Conservation (phyloP, 108 stramenopile genomes). For the Nitzschia sp. region DNA sequence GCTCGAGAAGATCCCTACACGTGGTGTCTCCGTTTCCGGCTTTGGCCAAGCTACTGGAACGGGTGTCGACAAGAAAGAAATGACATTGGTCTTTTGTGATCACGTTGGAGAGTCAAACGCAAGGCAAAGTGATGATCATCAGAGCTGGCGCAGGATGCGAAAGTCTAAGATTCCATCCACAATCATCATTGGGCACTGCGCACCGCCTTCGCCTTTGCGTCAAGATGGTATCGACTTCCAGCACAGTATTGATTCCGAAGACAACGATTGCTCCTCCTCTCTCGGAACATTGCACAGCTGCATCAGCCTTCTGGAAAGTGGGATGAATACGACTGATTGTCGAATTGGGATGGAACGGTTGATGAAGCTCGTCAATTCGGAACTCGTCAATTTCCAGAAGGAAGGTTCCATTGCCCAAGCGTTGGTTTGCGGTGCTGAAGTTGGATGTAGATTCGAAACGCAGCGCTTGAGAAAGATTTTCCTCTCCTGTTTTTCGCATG, state of each 20-base stretch:
- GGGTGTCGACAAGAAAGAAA: neutral
- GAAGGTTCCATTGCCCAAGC: neutral
- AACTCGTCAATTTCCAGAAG: conserved; percentile 5
- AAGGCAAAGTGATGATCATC: neutral
- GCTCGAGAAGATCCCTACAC: neutral
- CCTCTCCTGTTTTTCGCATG: neutral
- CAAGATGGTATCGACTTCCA: neutral
- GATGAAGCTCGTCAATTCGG: neutral
- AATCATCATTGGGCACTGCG: neutral
- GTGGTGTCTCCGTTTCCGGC: neutral
- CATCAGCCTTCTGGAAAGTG: conserved; percentile 6
- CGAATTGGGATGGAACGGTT: neutral
- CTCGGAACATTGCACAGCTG: neutral
- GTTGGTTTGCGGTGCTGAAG: neutral
- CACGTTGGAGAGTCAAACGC: neutral
- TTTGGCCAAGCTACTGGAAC: no score
- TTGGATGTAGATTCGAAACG: neutral
- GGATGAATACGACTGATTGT: neutral
- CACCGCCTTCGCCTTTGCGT: neutral
- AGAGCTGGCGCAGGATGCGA: neutral
- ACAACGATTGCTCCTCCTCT: neutral
- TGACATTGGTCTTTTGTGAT: neutral
- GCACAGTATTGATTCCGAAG: neutral
- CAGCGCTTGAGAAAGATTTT: neutral
- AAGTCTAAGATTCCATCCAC: neutral